Percentiles rank a stretch among this genome's conserved stretches.
Evolutionary conservation across 768 basidiomycete species (phyloP).

Genomic region (Auriculariales sp.): DNA sequence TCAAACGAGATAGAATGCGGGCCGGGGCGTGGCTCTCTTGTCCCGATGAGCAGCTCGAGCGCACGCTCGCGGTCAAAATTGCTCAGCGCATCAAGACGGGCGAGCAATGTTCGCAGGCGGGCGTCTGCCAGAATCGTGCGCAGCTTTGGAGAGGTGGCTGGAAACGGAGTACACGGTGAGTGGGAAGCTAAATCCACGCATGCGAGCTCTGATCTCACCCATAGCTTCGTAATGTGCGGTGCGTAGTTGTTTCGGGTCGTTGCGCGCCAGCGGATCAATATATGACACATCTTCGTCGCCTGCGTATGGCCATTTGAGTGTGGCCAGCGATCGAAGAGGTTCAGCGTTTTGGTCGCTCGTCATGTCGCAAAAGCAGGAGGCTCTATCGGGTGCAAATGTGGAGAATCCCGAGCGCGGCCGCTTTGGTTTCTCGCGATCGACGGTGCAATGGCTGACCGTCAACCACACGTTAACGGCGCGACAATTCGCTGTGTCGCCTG

Average conservation of each 20-base stretch:
- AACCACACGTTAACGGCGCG: too few species aligned
- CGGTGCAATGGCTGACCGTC: too few species aligned
- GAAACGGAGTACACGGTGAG: neutral
- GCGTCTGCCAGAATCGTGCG: neutral
- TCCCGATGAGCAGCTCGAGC: neutral
- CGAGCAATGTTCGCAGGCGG: neutral
- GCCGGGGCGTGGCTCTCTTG: neutral
- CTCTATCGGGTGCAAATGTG: too few species aligned
- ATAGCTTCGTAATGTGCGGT: neutral
- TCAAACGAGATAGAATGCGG: neutral
- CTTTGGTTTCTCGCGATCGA: too few species aligned
- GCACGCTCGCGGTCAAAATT: neutral
- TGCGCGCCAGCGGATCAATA: neutral
- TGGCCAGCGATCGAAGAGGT: neutral
- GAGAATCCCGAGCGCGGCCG: too few species aligned
- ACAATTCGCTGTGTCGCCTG: too few species aligned
- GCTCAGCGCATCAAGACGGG: neutral
- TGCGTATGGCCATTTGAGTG: neutral
- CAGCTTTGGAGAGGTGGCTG: neutral
- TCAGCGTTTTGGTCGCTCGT: slow-evolving; percentile 3
- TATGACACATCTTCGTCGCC: neutral
- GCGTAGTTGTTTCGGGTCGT: neutral
- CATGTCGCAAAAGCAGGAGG: too few species aligned
- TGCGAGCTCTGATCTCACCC: neutral
- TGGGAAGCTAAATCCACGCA: neutral